Conservation (phyloP, 495 filamentous ascomycete species). For the Neurospora sp. region DNA sequence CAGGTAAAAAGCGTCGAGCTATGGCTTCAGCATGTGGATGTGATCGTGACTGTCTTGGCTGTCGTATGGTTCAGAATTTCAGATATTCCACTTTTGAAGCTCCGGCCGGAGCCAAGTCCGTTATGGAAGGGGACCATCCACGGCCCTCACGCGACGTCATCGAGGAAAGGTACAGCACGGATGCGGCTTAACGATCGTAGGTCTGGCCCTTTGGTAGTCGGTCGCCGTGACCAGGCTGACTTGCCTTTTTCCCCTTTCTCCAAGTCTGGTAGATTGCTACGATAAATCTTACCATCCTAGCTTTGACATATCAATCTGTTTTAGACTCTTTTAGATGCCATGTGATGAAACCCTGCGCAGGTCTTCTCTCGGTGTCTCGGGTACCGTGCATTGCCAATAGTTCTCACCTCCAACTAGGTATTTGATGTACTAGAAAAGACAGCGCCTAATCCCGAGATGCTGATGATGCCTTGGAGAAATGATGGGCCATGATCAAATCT, state of each 20-base stretch:
- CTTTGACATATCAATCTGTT: background rate
- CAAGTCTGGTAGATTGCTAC: background rate
- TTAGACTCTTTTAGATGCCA: background rate
- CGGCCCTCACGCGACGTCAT: background rate
- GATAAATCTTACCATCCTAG: background rate
- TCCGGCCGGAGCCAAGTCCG: background rate
- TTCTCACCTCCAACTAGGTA: background rate
- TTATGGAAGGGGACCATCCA: background rate
- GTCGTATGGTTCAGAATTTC: background rate
- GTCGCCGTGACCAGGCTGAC: background rate
- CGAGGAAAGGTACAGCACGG: background rate
- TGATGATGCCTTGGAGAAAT: background rate
- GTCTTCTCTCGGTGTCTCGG: background rate
- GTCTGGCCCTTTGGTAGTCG: background rate
- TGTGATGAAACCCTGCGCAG: background rate
- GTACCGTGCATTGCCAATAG: background rate
- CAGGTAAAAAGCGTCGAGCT: background rate
- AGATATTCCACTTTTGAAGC: background rate
- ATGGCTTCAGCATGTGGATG: background rate
- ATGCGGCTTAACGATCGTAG: background rate
- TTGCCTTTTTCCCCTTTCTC: background rate
- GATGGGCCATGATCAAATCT: background rate
- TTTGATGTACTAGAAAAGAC: background rate
- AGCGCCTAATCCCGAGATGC: background rate
- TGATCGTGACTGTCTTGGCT: background rate